These are phyloP conservation scores for Fusarium tjaetaba DNA, from an alignment of 2,329 filamentous ascomycete species.

Conservation along the genomic window DNA sequence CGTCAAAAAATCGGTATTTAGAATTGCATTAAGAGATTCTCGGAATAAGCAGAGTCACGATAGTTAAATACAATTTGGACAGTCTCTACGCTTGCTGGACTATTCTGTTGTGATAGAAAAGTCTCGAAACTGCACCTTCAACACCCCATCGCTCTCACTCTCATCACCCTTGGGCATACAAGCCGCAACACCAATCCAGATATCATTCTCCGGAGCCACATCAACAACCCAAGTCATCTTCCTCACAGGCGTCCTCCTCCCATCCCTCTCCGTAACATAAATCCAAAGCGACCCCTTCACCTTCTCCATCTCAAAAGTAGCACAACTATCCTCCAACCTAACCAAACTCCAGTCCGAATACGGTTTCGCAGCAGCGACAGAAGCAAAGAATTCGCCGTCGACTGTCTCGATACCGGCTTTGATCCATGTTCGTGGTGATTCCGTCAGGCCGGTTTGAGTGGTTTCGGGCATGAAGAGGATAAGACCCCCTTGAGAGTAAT, in stretches of 20 bases:
- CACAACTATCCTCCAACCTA: not conserved
- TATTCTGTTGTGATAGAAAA: not conserved
- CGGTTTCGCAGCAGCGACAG: not conserved
- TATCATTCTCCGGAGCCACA: not conserved
- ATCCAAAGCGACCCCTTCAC: conserved; percentile 1
- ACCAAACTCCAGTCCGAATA: conserved; percentile 5
- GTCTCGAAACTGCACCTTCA: not conserved
- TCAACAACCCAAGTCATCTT: conserved; percentile 12
- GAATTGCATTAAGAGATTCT: too few relatives aligned
- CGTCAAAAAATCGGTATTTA: too few relatives aligned
- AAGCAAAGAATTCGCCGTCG: not conserved
- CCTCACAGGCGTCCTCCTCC: not conserved
- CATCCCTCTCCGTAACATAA: not conserved
- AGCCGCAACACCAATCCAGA: not conserved
- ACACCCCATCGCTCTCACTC: not conserved
- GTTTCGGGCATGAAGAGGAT: not conserved
- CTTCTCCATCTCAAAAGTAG: not conserved
- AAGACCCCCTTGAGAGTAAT: conserved; percentile 4
- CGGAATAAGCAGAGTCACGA: too few relatives aligned
- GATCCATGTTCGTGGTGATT: conserved; percentile 1
- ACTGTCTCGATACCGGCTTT: not conserved
- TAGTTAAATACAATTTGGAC: too few relatives aligned
- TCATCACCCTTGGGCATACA: conserved; percentile 6
- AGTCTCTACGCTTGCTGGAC: too few relatives aligned
- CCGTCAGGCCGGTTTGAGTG: not conserved